phyloP scores from a whole-genome alignment of 2,329 filamentous ascomycete genomes.

The Gnomoniopsis smithogilvyi region DNA sequence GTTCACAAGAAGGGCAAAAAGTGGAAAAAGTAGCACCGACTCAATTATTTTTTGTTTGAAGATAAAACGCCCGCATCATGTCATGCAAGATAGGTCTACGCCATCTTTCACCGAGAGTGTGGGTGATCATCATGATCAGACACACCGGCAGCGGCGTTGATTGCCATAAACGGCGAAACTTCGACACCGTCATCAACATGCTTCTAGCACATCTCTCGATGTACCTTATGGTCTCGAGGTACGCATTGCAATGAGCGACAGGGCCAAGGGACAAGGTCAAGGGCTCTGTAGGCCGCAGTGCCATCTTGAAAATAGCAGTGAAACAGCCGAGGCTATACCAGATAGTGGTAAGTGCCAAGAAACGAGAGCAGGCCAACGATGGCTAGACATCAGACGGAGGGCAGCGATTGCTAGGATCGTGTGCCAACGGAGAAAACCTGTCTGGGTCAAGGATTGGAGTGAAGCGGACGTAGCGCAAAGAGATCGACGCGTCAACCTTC shows the following conservation, averaged over 20 bases:
- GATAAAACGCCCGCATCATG: conserved; percentile 5
- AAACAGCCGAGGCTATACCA: conserved; percentile 11
- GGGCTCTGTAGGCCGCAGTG: neutral
- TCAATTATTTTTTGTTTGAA: neutral
- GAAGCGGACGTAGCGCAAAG: neutral
- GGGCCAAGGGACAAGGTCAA: neutral
- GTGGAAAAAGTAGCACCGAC: neutral
- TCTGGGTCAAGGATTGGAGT: neutral
- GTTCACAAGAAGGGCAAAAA: too few relatives aligned
- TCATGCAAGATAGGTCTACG: conserved; percentile 1
- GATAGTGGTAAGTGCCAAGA: neutral
- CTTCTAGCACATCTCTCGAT: neutral
- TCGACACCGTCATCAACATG: neutral
- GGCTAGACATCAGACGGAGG: neutral
- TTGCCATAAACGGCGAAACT: conserved; percentile 2
- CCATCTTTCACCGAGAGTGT: neutral
- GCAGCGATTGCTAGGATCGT: neutral
- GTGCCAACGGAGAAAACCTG: neutral
- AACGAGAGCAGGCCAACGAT: neutral
- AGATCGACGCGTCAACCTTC: conserved; percentile 14
- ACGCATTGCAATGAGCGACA: conserved; percentile 5
- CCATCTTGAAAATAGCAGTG: conserved; percentile 14
- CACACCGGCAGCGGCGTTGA: conserved; percentile 4
- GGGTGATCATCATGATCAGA: neutral
- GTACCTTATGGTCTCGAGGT: conserved; percentile 4